Conservation (phyloP, 768 basidiomycete genomes). For the Tulasnella sp. region DNA sequence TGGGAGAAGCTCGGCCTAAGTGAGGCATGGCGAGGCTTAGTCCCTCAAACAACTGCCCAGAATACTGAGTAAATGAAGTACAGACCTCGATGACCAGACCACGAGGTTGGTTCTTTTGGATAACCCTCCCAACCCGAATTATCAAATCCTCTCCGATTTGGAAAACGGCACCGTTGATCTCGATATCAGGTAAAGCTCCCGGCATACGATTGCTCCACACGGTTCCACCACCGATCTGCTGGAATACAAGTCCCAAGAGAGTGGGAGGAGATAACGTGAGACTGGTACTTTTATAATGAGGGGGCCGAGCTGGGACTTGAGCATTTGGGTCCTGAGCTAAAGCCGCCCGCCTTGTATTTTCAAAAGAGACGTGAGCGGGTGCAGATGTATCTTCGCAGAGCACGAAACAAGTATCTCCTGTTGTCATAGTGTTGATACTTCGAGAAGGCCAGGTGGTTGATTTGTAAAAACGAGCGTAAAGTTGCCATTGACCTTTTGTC, state of each 20-base stretch:
- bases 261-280: conserved; percentile 13
- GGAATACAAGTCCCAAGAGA: not conserved
- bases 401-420: conserved; percentile 3
- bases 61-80: not conserved
- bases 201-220: conserved; percentile 11
- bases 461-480: conserved; percentile 11
- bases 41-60: not conserved
- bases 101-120: not conserved
- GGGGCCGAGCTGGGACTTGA: not conserved
- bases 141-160: conserved; percentile 14
- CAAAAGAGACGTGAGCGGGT: not conserved
- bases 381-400: not conserved
- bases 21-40: not conserved
- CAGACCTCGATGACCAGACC: conserved; percentile 16
- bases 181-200: conserved; percentile 9
- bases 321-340: not conserved
- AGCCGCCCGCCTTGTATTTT: not conserved
- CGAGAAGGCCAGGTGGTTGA: conserved; percentile 8
- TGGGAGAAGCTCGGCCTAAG: conserved; percentile 15
- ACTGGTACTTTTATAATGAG: conserved; percentile 8
- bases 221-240: conserved; percentile 10
- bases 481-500: conserved; percentile 2
- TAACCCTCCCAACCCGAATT: conserved; percentile 11
- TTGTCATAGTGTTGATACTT: conserved; percentile 9
- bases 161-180: conserved; percentile 10